Conservation (phyloP, 1,284 basidiomycete species). For the Malassezia yamatoensis region DNA sequence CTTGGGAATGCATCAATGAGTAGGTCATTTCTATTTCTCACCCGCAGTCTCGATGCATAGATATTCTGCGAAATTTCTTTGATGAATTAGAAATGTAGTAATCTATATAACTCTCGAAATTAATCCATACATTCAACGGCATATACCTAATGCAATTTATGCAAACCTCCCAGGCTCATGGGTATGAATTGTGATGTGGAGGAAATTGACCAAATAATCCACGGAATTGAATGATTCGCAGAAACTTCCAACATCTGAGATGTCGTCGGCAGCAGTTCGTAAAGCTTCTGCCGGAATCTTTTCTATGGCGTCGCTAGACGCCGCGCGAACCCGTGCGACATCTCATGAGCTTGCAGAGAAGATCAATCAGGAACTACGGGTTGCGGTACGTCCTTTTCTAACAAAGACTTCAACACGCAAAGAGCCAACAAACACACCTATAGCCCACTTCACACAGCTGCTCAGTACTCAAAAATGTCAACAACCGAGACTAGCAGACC, state of each 20-base stretch:
- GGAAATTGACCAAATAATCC: too few species aligned
- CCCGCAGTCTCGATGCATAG: slow-evolving; percentile 11
- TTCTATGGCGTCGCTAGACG: slow-evolving; percentile 10
- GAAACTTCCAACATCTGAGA: neutral
- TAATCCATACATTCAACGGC: neutral
- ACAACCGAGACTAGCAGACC: neutral
- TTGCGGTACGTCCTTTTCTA: slow-evolving; percentile 4
- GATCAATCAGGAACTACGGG: slow-evolving; percentile 2
- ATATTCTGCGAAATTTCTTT: neutral
- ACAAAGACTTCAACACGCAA: neutral
- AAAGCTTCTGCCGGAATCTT: slow-evolving; percentile 12
- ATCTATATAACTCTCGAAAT: neutral
- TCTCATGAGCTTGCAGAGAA: slow-evolving; percentile 5
- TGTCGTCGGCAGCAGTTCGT: slow-evolving; percentile 3
- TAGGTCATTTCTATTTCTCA: slow-evolving; percentile 1
- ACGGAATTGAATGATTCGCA: neutral
- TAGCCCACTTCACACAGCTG: neutral
- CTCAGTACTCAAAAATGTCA: neutral
- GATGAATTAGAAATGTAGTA: neutral
- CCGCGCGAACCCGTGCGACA: slow-evolving; percentile 6
- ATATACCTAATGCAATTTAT: too few species aligned
- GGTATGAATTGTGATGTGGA: too few species aligned
- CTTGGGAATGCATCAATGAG: slow-evolving; percentile 76
- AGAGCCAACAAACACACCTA: neutral
- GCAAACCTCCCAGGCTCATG: too few species aligned